phyloP scores from a whole-genome alignment of 805 yeast genomes.

The Nakazawaea laoshanensis region DNA sequence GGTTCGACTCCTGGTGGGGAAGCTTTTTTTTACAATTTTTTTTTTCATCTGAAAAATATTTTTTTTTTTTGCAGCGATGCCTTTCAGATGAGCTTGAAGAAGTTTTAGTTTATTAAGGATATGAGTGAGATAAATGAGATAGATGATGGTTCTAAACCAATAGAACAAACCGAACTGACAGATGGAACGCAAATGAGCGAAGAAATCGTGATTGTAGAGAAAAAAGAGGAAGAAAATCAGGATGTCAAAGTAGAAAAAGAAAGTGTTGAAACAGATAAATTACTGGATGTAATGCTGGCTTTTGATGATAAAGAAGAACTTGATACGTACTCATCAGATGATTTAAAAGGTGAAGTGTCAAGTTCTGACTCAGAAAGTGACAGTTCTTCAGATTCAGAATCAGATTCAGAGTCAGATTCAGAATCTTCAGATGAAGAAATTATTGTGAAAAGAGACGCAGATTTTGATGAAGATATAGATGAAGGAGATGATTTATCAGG shows the following conservation, averaged over 20 bases:
- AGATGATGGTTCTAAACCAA: background rate
- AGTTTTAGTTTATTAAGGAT: no score
- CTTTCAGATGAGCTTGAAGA: constrained; percentile 9
- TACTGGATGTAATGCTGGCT: background rate
- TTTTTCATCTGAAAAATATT: constrained; percentile 8
- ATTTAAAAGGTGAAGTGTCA: constrained; percentile 13
- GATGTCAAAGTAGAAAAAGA: background rate
- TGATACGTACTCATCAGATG: constrained; percentile 14
- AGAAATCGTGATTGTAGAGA: background rate
- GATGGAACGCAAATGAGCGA: background rate
- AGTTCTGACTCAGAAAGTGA: constrained; percentile 18
- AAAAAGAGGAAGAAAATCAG: background rate
- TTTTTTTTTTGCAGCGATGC: constrained; percentile 1
- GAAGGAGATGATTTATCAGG: constrained; percentile 39
- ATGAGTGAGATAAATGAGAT: background rate
- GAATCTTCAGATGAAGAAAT: constrained; percentile 10
- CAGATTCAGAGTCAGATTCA: constrained; percentile 14
- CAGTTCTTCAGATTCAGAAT: constrained; percentile 16
- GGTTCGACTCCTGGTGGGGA: constrained; percentile 51
- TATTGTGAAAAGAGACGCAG: constrained; percentile 6
- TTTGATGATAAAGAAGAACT: constrained; percentile 8
- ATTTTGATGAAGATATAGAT: constrained; percentile 28
- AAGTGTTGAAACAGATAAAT: background rate
- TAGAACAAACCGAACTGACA: background rate
- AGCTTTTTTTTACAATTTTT: constrained; percentile 18